Evolutionary conservation across 2,329 filamentous ascomycete species (phyloP).

Genomic region (Dothiorella sarmentorum): DNA sequence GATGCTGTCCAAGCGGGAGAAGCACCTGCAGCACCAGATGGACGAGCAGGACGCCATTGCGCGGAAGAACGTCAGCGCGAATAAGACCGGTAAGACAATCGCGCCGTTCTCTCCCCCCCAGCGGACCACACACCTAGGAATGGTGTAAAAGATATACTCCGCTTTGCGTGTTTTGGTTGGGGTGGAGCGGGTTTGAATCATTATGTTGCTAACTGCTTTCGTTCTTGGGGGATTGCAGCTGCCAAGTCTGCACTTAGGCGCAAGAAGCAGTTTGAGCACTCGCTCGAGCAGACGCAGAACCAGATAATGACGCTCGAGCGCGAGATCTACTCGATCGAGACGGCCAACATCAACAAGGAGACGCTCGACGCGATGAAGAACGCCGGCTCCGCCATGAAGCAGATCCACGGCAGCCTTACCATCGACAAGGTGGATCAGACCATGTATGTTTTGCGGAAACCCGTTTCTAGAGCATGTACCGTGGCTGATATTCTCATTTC

Average conservation of each 20-base stretch:
- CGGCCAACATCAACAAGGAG: slow-evolving; percentile 97
- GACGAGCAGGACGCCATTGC: slow-evolving; percentile 87
- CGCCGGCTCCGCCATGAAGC: slow-evolving; percentile 84
- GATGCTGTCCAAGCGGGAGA: slow-evolving; percentile 96
- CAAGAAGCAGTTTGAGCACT: slow-evolving; percentile 92
- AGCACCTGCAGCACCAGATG: slow-evolving; percentile 86
- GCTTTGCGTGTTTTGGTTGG: not conserved
- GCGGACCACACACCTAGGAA: too few species aligned
- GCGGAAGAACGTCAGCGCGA: slow-evolving; percentile 80
- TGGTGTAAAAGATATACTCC: too few species aligned
- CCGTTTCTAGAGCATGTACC: not conserved
- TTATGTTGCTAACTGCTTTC: not conserved
- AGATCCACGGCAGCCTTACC: slow-evolving; percentile 85
- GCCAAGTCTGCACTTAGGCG: slow-evolving; percentile 86
- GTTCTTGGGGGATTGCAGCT: slow-evolving; percentile 52
- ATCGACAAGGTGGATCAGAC: slow-evolving; percentile 93
- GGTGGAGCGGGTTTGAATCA: too few species aligned
- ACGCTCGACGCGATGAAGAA: slow-evolving; percentile 89
- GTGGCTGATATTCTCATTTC: not conserved
- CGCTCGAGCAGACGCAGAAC: slow-evolving; percentile 81
- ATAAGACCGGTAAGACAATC: slow-evolving; percentile 74
- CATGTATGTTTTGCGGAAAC: slow-evolving; percentile 62
- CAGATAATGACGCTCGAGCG: slow-evolving; percentile 92
- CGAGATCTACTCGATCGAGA: slow-evolving; percentile 95
- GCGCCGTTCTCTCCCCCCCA: too few species aligned